Evolutionary conservation across 345 rosid genomes (phyloP), one percentile per base, ranked within the genome.

Genomic region (Viola odorata): DNA sequence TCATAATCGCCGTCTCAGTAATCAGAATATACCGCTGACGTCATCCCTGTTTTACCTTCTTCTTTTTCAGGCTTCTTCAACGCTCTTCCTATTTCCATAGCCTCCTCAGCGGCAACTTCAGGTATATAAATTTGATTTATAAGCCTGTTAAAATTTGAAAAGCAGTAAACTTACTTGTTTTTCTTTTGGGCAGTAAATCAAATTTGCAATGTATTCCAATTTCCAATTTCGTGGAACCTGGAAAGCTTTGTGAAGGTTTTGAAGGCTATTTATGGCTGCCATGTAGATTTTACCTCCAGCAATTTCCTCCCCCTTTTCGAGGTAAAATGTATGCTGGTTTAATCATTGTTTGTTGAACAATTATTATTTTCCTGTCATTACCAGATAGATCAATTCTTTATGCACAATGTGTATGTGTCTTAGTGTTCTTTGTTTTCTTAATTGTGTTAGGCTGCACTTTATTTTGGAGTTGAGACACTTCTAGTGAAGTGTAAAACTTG

Each of bases 61-160:
- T 59, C 42, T 8, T 17, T 12, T 57, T 37, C 71, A 88, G 91
- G 69, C 85, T 88, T 54, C 54, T 73, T 41, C 72, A 81, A 57
- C 74, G 72, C 44, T 88, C 90, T 17, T 77, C 90, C 0, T 88
- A 82, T 69, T 85, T 88, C 66, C 80, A 61, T 50, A 85, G 80
- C 48, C 83, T 88, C 47, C 79, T 88, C 40, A 38, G 80, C 15
- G 88, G 91, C 67, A 79, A 84, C 78, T 88, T 88, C 68, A 78
- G 90, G 96, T 83, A 7, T 23, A 23, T 23, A 49, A 70, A 49
- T 23, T 53, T 48, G 2, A 36, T 11, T n/a, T 11, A n/a, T 47
- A 11, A 47, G 13, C 4, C 11, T 7, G 12, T 11, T 47, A 4
- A 15, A 55, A 47, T 44, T 0, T 6, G 5, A 12, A 23, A 17